A percentile compares a stretch with the other conserved stretches of the same genome.
phyloP scores from a whole-genome alignment of 169 alveolate species.

The Plasmodium fragile region DNA sequence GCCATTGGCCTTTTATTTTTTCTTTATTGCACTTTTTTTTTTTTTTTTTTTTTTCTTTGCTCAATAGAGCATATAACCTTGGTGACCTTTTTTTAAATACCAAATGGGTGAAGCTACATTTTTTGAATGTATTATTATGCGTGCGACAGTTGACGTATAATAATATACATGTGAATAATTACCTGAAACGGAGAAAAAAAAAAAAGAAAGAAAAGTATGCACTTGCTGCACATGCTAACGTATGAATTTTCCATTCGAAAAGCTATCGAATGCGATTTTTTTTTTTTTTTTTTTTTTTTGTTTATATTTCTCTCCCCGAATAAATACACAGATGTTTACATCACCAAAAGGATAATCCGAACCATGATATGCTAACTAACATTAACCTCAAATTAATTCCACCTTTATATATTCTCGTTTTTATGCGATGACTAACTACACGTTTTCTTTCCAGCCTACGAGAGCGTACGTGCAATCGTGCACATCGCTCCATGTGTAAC shows the following conservation, averaged over 20 bases:
- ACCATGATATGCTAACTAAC: neutral
- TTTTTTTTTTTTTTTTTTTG: slow-evolving; percentile 4
- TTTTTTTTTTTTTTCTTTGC: neutral
- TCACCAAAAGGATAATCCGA: neutral
- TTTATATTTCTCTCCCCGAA: neutral
- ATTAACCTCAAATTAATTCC: neutral
- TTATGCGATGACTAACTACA: neutral
- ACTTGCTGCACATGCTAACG: neutral
- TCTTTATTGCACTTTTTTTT: neutral
- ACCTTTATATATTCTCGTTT: neutral
- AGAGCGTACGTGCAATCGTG: neutral
- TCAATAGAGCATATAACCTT: neutral
- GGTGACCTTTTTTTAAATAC: neutral
- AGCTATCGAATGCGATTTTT: neutral
- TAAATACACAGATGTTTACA: neutral
- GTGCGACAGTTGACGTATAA: neutral
- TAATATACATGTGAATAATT: neutral
- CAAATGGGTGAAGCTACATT: neutral
- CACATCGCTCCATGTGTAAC: neutral
- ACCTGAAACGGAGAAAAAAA: neutral
- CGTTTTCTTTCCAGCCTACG: slow-evolving; percentile 1
- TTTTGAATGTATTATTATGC: neutral
- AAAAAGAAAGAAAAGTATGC: neutral
- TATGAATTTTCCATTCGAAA: neutral
- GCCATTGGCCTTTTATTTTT: neutral